These are phyloP conservation scores for Xylaria multiplex DNA, from an alignment of 2,329 filamentous ascomycete genomes.

Conservation along the genomic window DNA sequence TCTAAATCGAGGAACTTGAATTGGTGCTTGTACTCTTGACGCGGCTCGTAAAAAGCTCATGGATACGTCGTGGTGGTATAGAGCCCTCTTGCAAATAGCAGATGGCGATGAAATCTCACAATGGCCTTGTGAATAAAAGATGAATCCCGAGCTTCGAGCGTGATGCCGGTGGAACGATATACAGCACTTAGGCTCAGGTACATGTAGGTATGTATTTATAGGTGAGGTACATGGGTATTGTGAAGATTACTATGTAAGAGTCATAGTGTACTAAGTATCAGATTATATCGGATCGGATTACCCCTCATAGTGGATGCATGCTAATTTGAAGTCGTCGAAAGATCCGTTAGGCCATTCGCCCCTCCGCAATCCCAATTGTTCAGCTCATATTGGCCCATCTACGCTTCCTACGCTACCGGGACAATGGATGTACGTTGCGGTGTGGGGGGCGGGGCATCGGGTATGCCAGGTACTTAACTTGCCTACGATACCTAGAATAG, in stretches of 20 bases:
- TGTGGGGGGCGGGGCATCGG: conserved; percentile 10
- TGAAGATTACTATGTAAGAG: too few species aligned
- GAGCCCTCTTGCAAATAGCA: background rate
- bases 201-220: too few species aligned
- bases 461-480: too few species aligned
- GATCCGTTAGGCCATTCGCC: too few species aligned
- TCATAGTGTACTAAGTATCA: too few species aligned
- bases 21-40: conserved; percentile 12
- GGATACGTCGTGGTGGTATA: background rate
- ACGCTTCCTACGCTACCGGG: conserved; percentile 10
- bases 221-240: too few species aligned
- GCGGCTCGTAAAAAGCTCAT: conserved; percentile 25
- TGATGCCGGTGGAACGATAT: conserved; percentile 3
- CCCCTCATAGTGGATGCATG: too few species aligned
- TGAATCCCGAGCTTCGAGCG: conserved; percentile 10
- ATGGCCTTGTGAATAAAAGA: background rate
- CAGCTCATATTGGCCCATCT: background rate
- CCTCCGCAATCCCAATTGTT: too few species aligned
- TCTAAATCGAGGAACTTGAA: conserved; percentile 2
- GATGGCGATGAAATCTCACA: background rate
- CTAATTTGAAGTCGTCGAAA: too few species aligned
- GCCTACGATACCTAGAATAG: too few species aligned
- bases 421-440: background rate
- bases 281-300: too few species aligned
- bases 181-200: too few species aligned